Evolutionary conservation across 148 eudicot genomes (phyloP).

Genomic region (Mesembryanthemum crystallinum): DNA sequence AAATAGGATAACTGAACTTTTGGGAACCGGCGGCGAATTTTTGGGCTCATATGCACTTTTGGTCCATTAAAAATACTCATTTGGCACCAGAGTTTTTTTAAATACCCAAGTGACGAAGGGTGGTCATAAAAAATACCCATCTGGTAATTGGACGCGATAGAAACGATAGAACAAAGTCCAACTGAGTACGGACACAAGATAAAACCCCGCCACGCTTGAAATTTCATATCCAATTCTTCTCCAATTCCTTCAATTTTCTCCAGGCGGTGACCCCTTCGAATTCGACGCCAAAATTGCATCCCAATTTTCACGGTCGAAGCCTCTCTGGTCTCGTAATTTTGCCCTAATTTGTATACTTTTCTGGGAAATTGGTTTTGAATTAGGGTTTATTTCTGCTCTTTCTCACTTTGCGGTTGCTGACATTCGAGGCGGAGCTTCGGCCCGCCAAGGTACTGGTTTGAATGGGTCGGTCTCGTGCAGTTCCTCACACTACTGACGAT

Average conservation of each 20-base stretch:
- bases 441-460: neutral
- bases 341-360: conserved; percentile 5
- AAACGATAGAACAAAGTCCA: neutral
- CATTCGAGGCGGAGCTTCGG: neutral
- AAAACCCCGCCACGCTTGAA: neutral
- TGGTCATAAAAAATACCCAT: no score
- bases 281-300: neutral
- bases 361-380: neutral
- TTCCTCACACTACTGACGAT: conserved; percentile 54
- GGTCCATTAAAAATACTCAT: no score
- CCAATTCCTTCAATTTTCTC: neutral
- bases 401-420: neutral
- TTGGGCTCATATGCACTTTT: no score
- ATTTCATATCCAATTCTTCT: neutral
- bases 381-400: neutral
- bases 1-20: no score
- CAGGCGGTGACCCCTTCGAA: neutral
- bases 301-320: neutral
- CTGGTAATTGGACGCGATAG: no score
- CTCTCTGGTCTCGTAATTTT: neutral
- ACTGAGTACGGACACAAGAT: neutral
- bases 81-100: no score
- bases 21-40: no score
- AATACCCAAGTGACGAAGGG: no score
- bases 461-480: conserved; percentile 87